Conservation (phyloP, 2,329 filamentous ascomycete genomes). For the Orbilia quercus region DNA sequence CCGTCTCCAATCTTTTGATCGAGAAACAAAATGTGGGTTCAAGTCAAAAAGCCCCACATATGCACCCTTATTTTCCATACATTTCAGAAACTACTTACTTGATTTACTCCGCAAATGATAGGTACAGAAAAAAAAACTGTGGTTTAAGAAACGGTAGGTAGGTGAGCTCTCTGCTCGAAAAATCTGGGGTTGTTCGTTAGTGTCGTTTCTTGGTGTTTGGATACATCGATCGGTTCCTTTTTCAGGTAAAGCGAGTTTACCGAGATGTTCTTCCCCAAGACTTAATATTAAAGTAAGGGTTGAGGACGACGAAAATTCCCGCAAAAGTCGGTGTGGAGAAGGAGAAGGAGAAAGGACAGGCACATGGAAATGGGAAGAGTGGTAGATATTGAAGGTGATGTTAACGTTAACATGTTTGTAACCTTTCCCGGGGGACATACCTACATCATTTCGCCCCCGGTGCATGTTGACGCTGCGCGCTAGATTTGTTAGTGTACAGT, state of each 20-base stretch:
- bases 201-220: background rate
- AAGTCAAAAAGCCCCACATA: no score
- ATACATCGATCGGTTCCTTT: constrained; percentile 27
- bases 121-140: constrained; percentile 3
- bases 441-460: background rate
- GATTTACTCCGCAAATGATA: constrained; percentile 29
- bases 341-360: no score
- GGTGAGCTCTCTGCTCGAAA: constrained; percentile 36
- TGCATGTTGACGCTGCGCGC: constrained; percentile 1
- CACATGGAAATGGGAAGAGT: background rate
- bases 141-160: background rate
- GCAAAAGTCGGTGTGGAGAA: constrained; percentile 44
- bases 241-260: constrained; percentile 44
- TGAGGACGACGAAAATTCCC: constrained; percentile 34
- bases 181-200: constrained; percentile 32
- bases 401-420: no score
- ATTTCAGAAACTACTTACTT: background rate
- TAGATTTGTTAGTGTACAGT: no score
- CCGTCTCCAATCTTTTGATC: no score
- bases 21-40: no score
- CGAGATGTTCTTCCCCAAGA: no score
- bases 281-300: background rate
- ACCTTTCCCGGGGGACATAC: no score
- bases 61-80: no score
- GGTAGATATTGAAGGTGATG: no score